These are phyloP conservation scores for Floccularia luteovirens DNA, from an alignment of 768 basidiomycete genomes.

Conservation along the genomic window DNA sequence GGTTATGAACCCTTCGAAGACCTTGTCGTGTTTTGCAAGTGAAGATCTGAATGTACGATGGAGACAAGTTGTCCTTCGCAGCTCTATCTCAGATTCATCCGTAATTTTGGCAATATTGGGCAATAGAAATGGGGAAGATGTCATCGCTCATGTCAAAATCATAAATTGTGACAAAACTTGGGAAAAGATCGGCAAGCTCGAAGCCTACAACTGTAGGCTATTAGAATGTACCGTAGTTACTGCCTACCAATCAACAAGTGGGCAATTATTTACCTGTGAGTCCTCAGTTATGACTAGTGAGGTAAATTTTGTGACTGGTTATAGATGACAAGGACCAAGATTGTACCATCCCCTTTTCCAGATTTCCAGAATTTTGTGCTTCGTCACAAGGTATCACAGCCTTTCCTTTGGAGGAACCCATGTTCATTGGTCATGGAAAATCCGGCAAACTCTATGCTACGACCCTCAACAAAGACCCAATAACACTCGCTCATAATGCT, in stretches of 20 bases:
- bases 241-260: background rate
- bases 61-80: slow-evolving; percentile 23
- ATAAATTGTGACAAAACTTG: slow-evolving; percentile 10
- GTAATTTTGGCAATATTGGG: slow-evolving; percentile 32
- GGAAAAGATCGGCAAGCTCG: slow-evolving; percentile 17
- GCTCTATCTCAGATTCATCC: slow-evolving; percentile 6
- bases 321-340: slow-evolving; percentile 12
- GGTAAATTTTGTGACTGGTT: background rate
- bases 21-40: slow-evolving; percentile 24
- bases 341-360: slow-evolving; percentile 15
- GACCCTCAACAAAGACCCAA: slow-evolving; percentile 16
- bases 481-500: slow-evolving; percentile 39
- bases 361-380: slow-evolving; percentile 58
- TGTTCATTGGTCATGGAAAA: slow-evolving; percentile 59
- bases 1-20: slow-evolving; percentile 45
- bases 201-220: slow-evolving; percentile 39
- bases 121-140: slow-evolving; percentile 21
- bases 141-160: slow-evolving; percentile 19
- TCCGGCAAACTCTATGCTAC: slow-evolving; percentile 60
- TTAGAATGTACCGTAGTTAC: slow-evolving; percentile 5
- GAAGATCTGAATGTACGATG: slow-evolving; percentile 13
- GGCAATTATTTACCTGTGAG: slow-evolving; percentile 1
- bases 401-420: slow-evolving; percentile 1
- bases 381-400: slow-evolving; percentile 24
- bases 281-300: background rate